Base-by-base conservation (phyloP, 2,329 filamentous ascomycete species). In the Dryadomyces sulphureus region DNA sequence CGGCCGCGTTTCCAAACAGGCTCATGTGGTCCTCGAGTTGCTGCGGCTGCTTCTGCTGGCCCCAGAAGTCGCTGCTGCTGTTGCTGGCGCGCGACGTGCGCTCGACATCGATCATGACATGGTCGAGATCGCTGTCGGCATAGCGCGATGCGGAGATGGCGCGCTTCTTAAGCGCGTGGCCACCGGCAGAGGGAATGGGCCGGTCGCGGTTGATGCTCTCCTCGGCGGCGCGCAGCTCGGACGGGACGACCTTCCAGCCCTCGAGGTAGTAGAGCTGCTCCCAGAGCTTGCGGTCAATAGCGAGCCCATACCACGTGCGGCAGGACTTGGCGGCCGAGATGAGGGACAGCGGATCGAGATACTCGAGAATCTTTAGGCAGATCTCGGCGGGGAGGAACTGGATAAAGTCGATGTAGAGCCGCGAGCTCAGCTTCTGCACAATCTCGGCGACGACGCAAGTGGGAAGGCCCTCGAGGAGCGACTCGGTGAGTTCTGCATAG, bases 321-420 rank as follows among this genome's bases (percentile, higher is more conserved):
- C 87, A 95, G 16, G 87, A 79, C 39, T 77, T 74, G 1, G 87
- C 86, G 2, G 89, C 84, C 43, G 76, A 78, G 47, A 96, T 71
- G 35, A 98, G 70, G 0, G 88, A 92, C 24, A 78, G 61, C 1
- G 88, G 83, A 46, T 89, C 84, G 43, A 98, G 79, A 57, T 88
- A 92, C 16, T 83, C 81, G 38, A 98, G 80, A 39, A 96, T 82
- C 57, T 93, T 83, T 39, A 92, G 79, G 50, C 87, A 93, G 55
- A 98, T 84, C 61, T 98, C 92, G 22, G 85, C 79, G 0, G 92
- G 92, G 1, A 98, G 75, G 56, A 86, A 79, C 52, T 77, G 69
- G 38, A 94, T 79, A 46, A 94, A 94, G 63, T 98, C 86, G 64
- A 95, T 90, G 62, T 95, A 89, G 3, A 96, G 79, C 45, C 89